Percentiles rank a stretch among this genome's conserved stretches.
Conservation (phyloP, 1,284 basidiomycete species). For the Trichosporon faecale region DNA sequence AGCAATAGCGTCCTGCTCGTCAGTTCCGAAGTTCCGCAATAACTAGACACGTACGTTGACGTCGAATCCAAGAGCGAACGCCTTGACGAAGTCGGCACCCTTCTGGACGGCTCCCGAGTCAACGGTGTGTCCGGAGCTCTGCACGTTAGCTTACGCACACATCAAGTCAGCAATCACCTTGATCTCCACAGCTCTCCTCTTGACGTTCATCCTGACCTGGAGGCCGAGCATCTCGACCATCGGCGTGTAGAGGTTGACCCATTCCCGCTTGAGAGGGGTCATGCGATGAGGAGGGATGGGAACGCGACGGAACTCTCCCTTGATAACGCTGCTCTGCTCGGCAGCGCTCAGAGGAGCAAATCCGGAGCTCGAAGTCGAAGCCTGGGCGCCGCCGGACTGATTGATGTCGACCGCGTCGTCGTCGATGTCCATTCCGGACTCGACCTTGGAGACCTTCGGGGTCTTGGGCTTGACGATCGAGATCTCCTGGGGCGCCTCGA, state of each 20-base stretch:
- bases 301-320: slow-evolving; percentile 76
- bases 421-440: slow-evolving; percentile 31
- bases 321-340: slow-evolving; percentile 49
- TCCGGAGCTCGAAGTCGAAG: slow-evolving; percentile 37
- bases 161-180: slow-evolving; percentile 61
- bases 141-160: neutral
- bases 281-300: slow-evolving; percentile 94
- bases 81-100: slow-evolving; percentile 97
- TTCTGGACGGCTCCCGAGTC: slow-evolving; percentile 90
- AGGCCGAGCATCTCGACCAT: slow-evolving; percentile 90
- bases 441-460: slow-evolving; percentile 21
- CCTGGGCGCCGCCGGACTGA: slow-evolving; percentile 23
- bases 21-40: neutral
- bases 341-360: slow-evolving; percentile 45
- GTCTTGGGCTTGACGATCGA: slow-evolving; percentile 40
- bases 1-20: slow-evolving; percentile 81
- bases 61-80: slow-evolving; percentile 90
- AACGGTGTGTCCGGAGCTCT: slow-evolving; percentile 94
- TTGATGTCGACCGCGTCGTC: slow-evolving; percentile 35
- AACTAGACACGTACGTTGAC: slow-evolving; percentile 65
- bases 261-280: slow-evolving; percentile 95
- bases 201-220: slow-evolving; percentile 95
- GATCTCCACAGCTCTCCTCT: slow-evolving; percentile 82
- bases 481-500: slow-evolving; percentile 47
- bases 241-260: slow-evolving; percentile 95